Evolutionary conservation across 352 stramenopile genomes (phyloP).

Genomic region (Pythium plurisporium): DNA sequence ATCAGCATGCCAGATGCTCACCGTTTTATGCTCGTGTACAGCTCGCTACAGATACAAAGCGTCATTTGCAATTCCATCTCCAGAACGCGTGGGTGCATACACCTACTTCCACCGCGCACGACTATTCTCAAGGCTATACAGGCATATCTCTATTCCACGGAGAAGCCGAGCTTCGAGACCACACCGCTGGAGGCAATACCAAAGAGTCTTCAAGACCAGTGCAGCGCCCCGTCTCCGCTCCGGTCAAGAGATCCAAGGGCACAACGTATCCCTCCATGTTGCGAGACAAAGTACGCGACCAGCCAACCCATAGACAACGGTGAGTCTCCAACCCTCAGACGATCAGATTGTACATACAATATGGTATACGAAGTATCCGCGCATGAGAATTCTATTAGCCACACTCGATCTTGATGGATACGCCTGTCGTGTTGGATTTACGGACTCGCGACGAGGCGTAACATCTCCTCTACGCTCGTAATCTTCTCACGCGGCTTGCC

Average conservation of each 20-base stretch:
- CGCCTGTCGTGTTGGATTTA: background rate
- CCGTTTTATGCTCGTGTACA: conserved; percentile 10
- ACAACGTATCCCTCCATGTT: conserved; percentile 50
- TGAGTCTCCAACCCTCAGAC: background rate
- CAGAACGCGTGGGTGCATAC: conserved; percentile 16
- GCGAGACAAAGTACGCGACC: conserved; percentile 30
- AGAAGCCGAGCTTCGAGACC: no score
- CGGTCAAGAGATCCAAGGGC: conserved; percentile 50
- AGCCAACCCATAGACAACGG: conserved; percentile 5
- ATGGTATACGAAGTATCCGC: no score
- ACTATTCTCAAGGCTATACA: no score
- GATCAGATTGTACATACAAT: background rate
- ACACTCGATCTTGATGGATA: no score
- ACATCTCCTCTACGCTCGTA: conserved; percentile 74
- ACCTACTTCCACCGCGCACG: no score
- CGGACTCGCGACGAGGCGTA: conserved; percentile 27
- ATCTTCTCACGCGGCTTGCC: conserved; percentile 83
- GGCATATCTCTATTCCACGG: no score
- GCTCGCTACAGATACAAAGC: conserved; percentile 40
- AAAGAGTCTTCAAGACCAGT: background rate
- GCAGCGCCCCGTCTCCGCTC: conserved; percentile 56
- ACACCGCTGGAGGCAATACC: background rate
- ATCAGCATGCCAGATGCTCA: background rate
- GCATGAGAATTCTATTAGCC: no score
- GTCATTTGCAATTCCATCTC: conserved; percentile 27